Percentiles rank a stretch among this genome's conserved stretches.
Conservation (phyloP, 768 basidiomycete species). For the Collybiopsis confluens region DNA sequence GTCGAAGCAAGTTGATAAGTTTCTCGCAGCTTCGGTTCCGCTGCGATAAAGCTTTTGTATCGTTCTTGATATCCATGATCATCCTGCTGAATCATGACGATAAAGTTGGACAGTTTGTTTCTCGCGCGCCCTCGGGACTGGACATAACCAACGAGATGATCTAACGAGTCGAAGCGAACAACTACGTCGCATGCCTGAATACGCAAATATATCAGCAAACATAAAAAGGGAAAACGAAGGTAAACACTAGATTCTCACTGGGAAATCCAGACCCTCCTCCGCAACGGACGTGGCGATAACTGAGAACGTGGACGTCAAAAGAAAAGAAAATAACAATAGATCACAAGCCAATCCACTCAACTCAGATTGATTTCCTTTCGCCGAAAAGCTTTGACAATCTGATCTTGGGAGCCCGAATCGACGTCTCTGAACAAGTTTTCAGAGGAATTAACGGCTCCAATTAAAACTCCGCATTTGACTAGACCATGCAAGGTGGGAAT, state of each 20-base stretch:
- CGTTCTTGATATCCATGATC: conserved; percentile 49
- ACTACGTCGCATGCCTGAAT: conserved; percentile 77
- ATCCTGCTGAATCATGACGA: conserved; percentile 74
- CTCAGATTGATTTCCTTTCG: conserved; percentile 62
- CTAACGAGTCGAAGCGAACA: conserved; percentile 77
- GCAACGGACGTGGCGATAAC: conserved; percentile 86
- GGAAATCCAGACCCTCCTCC: conserved; percentile 91
- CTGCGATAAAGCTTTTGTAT: conserved; percentile 54
- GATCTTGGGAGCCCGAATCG: conserved; percentile 50
- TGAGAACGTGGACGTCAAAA: conserved; percentile 17
- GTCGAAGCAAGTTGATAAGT: conserved; percentile 55
- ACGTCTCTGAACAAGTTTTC: conserved; percentile 32
- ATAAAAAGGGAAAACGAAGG: not conserved
- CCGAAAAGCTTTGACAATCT: conserved; percentile 63
- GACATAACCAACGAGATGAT: conserved; percentile 83
- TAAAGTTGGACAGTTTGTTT: conserved; percentile 68
- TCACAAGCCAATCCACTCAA: conserved; percentile 42
- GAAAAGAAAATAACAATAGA: not conserved
- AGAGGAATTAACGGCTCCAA: conserved; percentile 56
- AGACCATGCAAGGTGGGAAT: conserved; percentile 54
- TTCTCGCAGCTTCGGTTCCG: conserved; percentile 60
- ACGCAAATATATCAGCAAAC: not conserved
- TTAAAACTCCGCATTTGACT: conserved; percentile 59
- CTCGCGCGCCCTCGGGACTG: conserved; percentile 88
- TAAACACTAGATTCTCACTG: not conserved